A percentile compares a stretch with the other conserved stretches of the same genome.
phyloP scores from a whole-genome alignment of 2,329 filamentous ascomycete genomes.

The Neopestalotiopsis clavispora region DNA sequence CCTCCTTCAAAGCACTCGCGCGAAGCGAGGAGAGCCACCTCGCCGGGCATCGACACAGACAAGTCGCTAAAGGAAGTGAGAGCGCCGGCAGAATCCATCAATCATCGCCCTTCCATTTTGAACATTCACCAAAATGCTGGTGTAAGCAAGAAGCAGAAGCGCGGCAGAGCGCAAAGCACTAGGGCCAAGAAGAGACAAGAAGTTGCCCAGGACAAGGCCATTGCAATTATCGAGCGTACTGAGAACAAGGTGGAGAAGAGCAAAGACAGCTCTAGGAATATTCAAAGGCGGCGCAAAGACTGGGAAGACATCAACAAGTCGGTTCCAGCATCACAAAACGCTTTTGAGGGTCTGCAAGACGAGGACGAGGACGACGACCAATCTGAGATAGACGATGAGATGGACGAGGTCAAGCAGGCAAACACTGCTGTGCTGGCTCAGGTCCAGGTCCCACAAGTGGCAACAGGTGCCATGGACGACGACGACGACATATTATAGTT shows the following conservation, averaged over 20 bases:
- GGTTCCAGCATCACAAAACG: slow-evolving; percentile 25
- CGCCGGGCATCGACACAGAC: slow-evolving; percentile 72
- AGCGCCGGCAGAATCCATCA: slow-evolving; percentile 52
- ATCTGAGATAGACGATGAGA: slow-evolving; percentile 30
- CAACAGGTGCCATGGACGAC: slow-evolving; percentile 24
- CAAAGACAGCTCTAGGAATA: slow-evolving; percentile 49
- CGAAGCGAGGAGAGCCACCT: slow-evolving; percentile 73
- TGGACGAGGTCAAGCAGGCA: slow-evolving; percentile 24
- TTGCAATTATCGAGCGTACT: slow-evolving; percentile 64
- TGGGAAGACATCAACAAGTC: slow-evolving; percentile 65
- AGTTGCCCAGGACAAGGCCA: slow-evolving; percentile 62
- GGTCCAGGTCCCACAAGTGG: slow-evolving; percentile 3
- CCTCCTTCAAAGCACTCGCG: slow-evolving; percentile 73
- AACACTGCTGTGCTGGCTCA: slow-evolving; percentile 11
- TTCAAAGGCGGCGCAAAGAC: slow-evolving; percentile 55
- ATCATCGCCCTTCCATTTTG: slow-evolving; percentile 68
- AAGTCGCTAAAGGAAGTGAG: slow-evolving; percentile 69
- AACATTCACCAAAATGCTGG: slow-evolving; percentile 71
- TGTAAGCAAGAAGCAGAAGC: slow-evolving; percentile 69
- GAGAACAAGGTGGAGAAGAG: slow-evolving; percentile 61
- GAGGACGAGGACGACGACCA: slow-evolving; percentile 24
- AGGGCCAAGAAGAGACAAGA: slow-evolving; percentile 63
- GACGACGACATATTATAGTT: slow-evolving; percentile 27
- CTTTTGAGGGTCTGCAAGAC: not conserved
- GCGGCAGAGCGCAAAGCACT: slow-evolving; percentile 59